Evolutionary conservation across 345 rosid genomes (phyloP).

Genomic region (Pistacia integerrima): DNA sequence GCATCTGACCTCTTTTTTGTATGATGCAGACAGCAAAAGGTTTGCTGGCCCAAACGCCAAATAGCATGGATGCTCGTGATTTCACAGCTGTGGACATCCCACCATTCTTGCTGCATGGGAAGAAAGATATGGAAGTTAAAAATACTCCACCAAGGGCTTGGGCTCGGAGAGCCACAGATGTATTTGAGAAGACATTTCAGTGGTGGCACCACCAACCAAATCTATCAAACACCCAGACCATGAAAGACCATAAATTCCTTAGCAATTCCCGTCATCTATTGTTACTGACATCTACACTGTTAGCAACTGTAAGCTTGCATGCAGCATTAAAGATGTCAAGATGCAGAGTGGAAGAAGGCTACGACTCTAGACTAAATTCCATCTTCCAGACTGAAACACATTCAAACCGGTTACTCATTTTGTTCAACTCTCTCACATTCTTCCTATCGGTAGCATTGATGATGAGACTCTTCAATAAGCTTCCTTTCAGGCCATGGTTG

Average conservation of each 20-base stretch:
- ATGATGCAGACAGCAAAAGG: not conserved
- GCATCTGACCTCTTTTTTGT: too few relatives aligned
- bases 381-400: not conserved
- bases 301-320: not conserved
- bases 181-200: not conserved
- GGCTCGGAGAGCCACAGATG: not conserved
- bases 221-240: not conserved
- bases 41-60: not conserved
- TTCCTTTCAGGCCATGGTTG: slow-evolving; percentile 2
- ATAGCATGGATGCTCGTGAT: not conserved
- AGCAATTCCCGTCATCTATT: not conserved
- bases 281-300: not conserved
- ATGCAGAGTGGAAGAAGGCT: not conserved
- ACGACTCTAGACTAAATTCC: not conserved
- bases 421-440: too few relatives aligned
- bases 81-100: not conserved
- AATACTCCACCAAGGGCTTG: not conserved
- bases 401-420: not conserved
- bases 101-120: not conserved
- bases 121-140: not conserved
- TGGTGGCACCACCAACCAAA: not conserved
- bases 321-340: not conserved
- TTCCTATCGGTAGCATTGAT: not conserved
- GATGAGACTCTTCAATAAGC: not conserved
- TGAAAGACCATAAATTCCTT: not conserved